phyloP scores from a whole-genome alignment of 73 alveolate species.

The Breviolum minutum region DNA sequence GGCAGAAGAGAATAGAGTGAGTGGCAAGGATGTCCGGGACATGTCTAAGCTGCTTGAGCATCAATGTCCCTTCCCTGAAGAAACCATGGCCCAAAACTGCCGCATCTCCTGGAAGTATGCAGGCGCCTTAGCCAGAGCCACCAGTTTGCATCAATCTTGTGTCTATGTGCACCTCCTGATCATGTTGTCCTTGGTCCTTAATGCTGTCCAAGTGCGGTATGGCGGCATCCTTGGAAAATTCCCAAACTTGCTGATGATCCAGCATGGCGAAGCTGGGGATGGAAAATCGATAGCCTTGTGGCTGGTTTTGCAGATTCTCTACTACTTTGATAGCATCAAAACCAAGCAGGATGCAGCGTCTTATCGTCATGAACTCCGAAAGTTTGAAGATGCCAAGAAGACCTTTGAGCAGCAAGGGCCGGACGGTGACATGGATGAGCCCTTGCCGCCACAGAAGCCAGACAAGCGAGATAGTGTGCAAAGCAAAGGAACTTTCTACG shows the following conservation, averaged over 20 bases:
- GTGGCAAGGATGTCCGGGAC: not conserved
- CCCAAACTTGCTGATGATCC: slow-evolving; percentile 38
- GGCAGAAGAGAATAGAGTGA: not conserved
- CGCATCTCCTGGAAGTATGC: not conserved
- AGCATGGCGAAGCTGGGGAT: slow-evolving; percentile 68
- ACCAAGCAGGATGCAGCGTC: slow-evolving; percentile 25
- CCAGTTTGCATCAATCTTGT: not conserved
- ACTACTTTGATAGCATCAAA: slow-evolving; percentile 22
- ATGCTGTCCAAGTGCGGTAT: slow-evolving; percentile 20
- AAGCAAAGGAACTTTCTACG: no score
- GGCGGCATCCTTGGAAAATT: slow-evolving; percentile 76
- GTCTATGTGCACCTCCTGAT: slow-evolving; percentile 29
- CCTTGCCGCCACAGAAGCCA: not conserved
- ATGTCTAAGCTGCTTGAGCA: slow-evolving; percentile 10
- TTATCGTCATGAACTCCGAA: not conserved
- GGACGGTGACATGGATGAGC: not conserved
- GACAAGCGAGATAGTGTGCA: not conserved
- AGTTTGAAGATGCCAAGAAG: not conserved
- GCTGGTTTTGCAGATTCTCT: slow-evolving; percentile 22
- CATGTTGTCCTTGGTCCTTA: slow-evolving; percentile 8
- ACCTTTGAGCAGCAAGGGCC: not conserved
- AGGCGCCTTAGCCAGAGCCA: slow-evolving; percentile 17
- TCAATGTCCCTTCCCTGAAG: not conserved
- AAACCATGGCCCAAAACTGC: not conserved
- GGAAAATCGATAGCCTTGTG: slow-evolving; percentile 48